A percentile compares a stretch with the other conserved stretches of the same genome.
phyloP scores from a whole-genome alignment of 2,329 filamentous ascomycete genomes.

The Penicillium sp. region DNA sequence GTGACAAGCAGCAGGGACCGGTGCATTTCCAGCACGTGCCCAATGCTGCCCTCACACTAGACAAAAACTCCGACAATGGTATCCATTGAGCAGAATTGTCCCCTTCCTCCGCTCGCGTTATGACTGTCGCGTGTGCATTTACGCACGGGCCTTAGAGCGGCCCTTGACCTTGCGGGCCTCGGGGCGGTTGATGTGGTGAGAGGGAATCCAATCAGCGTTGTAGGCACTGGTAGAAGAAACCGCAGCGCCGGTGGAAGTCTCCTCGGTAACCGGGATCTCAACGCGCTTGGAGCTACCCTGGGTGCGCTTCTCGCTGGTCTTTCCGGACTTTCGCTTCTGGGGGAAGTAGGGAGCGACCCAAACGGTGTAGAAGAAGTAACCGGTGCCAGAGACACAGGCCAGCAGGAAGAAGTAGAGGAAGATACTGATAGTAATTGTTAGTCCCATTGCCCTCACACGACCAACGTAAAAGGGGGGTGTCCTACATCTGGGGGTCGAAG shows the following conservation, averaged over 20 bases:
- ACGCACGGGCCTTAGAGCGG: constrained; percentile 41
- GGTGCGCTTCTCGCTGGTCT: constrained; percentile 32
- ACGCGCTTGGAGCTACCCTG: constrained; percentile 63
- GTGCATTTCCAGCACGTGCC: constrained; percentile 20
- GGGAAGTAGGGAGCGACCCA: constrained; percentile 97
- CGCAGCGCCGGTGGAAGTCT: constrained; percentile 65
- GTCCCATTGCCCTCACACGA: constrained; percentile 16
- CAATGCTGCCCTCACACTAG: constrained; percentile 1
- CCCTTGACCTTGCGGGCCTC: constrained; percentile 64
- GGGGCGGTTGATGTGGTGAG: constrained; percentile 83
- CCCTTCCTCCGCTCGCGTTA: constrained; percentile 3
- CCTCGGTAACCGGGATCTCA: constrained; percentile 63
- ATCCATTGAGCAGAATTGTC: constrained; percentile 7
- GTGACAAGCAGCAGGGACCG: constrained; percentile 4
- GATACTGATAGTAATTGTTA: constrained; percentile 60
- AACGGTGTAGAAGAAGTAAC: constrained; percentile 97
- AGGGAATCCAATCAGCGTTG: constrained; percentile 92
- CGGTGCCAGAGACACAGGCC: constrained; percentile 71
- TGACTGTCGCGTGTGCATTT: constrained; percentile 16
- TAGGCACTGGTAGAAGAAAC: constrained; percentile 72
- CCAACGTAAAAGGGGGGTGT: constrained; percentile 15
- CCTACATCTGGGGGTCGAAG: constrained; percentile 94
- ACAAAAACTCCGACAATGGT: constrained; percentile 6
- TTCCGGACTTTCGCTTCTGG: constrained; percentile 56
- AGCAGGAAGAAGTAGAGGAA: constrained; percentile 95